phyloP scores from a whole-genome alignment of 2,329 filamentous ascomycete species.

The Fusarium tjaetaba region DNA sequence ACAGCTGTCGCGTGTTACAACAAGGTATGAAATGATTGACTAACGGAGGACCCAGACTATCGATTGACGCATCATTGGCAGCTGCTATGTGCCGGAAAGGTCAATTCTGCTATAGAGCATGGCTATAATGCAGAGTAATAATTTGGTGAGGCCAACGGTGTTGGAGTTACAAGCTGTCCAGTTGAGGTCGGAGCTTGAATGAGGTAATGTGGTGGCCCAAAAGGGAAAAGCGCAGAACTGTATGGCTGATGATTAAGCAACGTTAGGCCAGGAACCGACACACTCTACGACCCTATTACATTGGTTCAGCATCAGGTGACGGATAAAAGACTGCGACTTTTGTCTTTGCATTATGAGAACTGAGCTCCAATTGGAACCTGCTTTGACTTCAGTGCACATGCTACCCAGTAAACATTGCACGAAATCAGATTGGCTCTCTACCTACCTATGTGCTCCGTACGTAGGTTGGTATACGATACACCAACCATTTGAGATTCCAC shows the following conservation, averaged over 20 bases:
- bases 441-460: background rate
- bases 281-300: background rate
- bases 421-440: background rate
- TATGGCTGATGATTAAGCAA: constrained; percentile 10
- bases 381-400: background rate
- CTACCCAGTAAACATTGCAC: background rate
- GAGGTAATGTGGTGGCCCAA: constrained; percentile 40
- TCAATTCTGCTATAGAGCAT: constrained; percentile 43
- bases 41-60: constrained; percentile 56
- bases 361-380: background rate
- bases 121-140: constrained; percentile 37
- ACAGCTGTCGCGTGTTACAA: constrained; percentile 36
- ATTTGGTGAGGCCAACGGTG: constrained; percentile 17
- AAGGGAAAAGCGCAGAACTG: constrained; percentile 12
- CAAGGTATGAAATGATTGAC: background rate
- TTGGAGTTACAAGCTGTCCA: constrained; percentile 46
- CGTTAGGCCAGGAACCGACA: constrained; percentile 4
- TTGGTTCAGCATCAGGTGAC: background rate
- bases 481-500: background rate
- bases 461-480: background rate
- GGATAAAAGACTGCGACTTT: background rate
- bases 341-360: background rate
- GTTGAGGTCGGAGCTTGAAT: constrained; percentile 41
- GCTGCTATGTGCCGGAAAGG: constrained; percentile 47
- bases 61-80: constrained; percentile 54